Percentiles rank a stretch among this genome's conserved stretches.
These are phyloP conservation scores for Rauvolfia tetraphylla DNA, from an alignment of 257 asterid species.

Conservation along the genomic window DNA sequence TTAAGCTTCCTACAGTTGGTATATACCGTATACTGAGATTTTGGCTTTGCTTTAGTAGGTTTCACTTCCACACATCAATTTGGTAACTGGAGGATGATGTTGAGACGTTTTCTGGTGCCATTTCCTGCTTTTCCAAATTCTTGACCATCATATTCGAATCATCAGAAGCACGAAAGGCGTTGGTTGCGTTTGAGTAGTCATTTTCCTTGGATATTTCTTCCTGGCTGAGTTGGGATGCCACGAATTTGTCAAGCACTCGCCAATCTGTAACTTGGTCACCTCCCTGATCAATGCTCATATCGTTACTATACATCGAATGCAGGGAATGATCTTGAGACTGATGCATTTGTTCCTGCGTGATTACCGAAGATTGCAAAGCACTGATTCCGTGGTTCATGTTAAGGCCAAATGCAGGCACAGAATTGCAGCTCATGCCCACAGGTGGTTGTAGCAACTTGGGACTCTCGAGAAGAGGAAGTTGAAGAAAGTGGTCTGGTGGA, in stretches of 20 bases:
- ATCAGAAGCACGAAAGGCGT: constrained; percentile 23
- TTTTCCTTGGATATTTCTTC: constrained; percentile 44
- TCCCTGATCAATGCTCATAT: constrained; percentile 11
- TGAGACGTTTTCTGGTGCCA: constrained; percentile 40
- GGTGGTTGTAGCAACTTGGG: constrained; percentile 36
- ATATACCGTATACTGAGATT: neutral
- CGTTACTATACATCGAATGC: constrained; percentile 23
- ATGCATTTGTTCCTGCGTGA: constrained; percentile 21
- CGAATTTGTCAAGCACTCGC: constrained; percentile 82
- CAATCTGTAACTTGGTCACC: constrained; percentile 61
- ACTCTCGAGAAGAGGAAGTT: constrained; percentile 65
- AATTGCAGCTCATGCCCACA: constrained; percentile 20
- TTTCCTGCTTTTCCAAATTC: constrained; percentile 35
- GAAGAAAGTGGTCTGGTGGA: constrained; percentile 41
- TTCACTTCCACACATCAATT: constrained; percentile 52
- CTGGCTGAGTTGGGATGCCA: constrained; percentile 86
- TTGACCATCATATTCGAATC: constrained; percentile 29
- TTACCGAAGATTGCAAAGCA: constrained; percentile 20
- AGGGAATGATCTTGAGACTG: constrained; percentile 31
- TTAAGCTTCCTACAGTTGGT: constrained; percentile 17
- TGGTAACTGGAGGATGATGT: constrained; percentile 50
- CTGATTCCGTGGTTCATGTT: constrained; percentile 20
- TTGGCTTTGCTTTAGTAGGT: neutral
- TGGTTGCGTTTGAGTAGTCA: constrained; percentile 23
- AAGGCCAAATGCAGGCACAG: constrained; percentile 23